phyloP scores from a whole-genome alignment of 2,329 filamentous ascomycete species.

The Trichoderma breve region DNA sequence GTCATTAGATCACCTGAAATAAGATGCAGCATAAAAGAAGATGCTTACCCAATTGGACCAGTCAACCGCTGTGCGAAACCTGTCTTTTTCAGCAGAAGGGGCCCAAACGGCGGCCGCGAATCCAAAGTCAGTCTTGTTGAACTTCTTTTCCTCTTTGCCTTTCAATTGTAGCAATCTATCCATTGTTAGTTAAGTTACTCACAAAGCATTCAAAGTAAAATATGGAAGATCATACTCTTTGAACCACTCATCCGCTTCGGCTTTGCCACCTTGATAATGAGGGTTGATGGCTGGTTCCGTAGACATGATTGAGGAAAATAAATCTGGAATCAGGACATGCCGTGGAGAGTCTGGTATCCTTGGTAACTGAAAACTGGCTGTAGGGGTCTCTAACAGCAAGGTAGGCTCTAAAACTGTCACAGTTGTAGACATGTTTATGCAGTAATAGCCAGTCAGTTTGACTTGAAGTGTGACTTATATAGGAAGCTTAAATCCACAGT shows the following conservation, averaged over 20 bases:
- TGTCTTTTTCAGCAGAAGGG: not conserved
- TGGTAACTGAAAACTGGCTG: not conserved
- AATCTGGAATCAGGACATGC: not conserved
- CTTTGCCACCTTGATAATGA: not conserved
- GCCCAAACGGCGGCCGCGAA: not conserved
- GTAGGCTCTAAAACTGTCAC: not conserved
- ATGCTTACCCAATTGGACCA: not conserved
- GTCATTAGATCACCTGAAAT: not conserved
- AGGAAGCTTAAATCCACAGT: not conserved
- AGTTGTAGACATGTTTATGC: not conserved
- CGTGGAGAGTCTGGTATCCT: not conserved
- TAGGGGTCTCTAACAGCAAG: not conserved
- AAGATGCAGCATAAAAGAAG: too few relatives aligned
- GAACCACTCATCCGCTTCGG: not conserved
- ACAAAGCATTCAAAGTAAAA: accelerated
- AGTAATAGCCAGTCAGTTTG: not conserved
- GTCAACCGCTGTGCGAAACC: not conserved
- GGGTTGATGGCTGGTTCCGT: not conserved
- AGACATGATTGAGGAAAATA: not conserved
- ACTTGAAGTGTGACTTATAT: not conserved
- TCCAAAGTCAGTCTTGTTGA: not conserved
- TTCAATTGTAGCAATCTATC: not conserved
- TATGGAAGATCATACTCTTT: not conserved
- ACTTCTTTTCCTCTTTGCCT: not conserved
- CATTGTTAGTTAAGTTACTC: not conserved